Conservation (phyloP, 257 asterid species). For the Capsicum chinense region DNA sequence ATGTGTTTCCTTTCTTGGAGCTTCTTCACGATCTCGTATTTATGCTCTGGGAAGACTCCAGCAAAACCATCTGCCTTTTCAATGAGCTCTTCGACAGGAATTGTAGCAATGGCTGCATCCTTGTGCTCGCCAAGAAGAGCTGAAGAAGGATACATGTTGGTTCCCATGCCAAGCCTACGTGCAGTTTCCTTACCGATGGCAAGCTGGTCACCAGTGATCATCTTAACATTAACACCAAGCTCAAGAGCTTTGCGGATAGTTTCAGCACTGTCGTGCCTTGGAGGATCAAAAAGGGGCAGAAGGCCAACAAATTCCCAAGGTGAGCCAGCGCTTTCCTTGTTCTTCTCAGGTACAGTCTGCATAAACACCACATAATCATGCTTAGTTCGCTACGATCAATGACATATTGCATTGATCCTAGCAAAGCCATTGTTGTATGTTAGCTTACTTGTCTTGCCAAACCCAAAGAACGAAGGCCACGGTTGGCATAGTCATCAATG, state of each 20-base stretch:
- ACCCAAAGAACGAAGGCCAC: slow-evolving; percentile 89
- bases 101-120: slow-evolving; percentile 69
- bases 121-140: slow-evolving; percentile 79
- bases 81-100: slow-evolving; percentile 83
- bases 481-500: slow-evolving; percentile 77
- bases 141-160: slow-evolving; percentile 97
- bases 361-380: neutral
- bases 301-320: slow-evolving; percentile 87
- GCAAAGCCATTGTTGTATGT: neutral
- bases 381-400: neutral
- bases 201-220: slow-evolving; percentile 93
- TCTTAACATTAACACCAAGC: slow-evolving; percentile 90
- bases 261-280: slow-evolving; percentile 94
- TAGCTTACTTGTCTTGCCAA: slow-evolving; percentile 67
- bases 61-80: slow-evolving; percentile 97
- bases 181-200: slow-evolving; percentile 95
- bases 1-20: slow-evolving; percentile 84
- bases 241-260: slow-evolving; percentile 82
- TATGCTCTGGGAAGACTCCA: slow-evolving; percentile 93
- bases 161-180: slow-evolving; percentile 92
- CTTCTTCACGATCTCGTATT: slow-evolving; percentile 85
- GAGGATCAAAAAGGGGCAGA: slow-evolving; percentile 90
- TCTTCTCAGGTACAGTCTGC: slow-evolving; percentile 69
- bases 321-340: slow-evolving; percentile 64
- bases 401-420: neutral